These are phyloP conservation scores for Paramecium octaurelia DNA, from an alignment of 73 alveolate species.

Conservation along the genomic window DNA sequence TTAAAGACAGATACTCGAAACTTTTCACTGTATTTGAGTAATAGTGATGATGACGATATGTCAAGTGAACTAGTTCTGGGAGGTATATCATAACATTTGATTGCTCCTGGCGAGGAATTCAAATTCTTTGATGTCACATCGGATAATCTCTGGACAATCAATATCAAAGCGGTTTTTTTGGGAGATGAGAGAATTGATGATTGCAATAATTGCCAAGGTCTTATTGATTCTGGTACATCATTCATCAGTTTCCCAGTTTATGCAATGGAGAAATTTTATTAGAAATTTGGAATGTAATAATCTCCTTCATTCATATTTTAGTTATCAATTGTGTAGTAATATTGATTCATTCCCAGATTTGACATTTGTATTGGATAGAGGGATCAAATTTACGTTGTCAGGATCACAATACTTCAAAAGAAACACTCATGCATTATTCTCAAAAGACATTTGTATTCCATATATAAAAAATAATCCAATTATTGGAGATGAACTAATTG, in stretches of 20 bases:
- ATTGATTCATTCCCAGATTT: conserved; percentile 14
- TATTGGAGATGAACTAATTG: conserved; percentile 28
- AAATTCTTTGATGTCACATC: conserved; percentile 11
- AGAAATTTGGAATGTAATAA: conserved; percentile 3
- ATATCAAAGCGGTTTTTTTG: conserved; percentile 6
- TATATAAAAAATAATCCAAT: conserved; percentile 25
- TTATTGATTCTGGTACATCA: conserved; percentile 37
- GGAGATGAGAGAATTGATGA: conserved; percentile 41
- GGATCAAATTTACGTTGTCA: not conserved
- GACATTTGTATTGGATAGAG: not conserved
- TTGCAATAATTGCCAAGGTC: conserved; percentile 31
- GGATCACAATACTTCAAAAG: not conserved
- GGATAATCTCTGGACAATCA: conserved; percentile 15
- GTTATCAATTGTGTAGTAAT: not conserved
- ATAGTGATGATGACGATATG: not conserved
- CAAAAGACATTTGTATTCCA: conserved; percentile 28
- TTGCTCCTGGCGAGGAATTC: conserved; percentile 20
- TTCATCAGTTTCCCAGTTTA: conserved; percentile 24
- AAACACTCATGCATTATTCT: conserved; percentile 20
- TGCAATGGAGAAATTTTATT: conserved; percentile 27
- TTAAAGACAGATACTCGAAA: not conserved
- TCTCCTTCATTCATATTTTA: not conserved
- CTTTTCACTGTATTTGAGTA: not conserved
- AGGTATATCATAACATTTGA: not conserved
- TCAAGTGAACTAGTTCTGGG: not conserved